Conservation (phyloP, 1,139 yeast species). For the Kodamaea ohmeri region DNA sequence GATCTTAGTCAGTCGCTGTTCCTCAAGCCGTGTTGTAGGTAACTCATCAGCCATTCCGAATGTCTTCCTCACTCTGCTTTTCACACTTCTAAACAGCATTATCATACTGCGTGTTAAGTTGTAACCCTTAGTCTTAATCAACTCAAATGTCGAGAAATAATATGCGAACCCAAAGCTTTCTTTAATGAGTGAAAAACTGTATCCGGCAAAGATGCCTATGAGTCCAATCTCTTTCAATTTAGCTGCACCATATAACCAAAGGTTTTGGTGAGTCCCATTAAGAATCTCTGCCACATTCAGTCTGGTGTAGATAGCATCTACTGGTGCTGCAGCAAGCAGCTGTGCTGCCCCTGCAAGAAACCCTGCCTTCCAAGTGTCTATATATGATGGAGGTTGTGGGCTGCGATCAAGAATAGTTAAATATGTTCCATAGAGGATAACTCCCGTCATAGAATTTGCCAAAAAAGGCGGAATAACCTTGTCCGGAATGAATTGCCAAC, state of each 20-base stretch:
- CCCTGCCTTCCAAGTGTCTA: constrained; percentile 77
- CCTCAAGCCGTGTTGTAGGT: constrained; percentile 31
- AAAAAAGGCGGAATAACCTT: constrained; percentile 81
- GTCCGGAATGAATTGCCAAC: constrained; percentile 86
- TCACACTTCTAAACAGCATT: constrained; percentile 48
- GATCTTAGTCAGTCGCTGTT: constrained; percentile 45
- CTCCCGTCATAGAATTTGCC: constrained; percentile 85
- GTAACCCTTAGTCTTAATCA: constrained; percentile 69
- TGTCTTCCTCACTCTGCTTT: constrained; percentile 21
- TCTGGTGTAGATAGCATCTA: constrained; percentile 86
- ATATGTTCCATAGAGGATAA: constrained; percentile 80
- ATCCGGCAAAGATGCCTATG: constrained; percentile 88
- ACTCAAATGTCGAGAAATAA: constrained; percentile 81
- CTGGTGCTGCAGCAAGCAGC: constrained; percentile 90
- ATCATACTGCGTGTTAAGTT: constrained; percentile 57
- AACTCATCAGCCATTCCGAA: constrained; percentile 20
- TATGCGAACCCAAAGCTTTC: constrained; percentile 86
- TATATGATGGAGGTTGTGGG: constrained; percentile 16
- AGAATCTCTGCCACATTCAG: constrained; percentile 73
- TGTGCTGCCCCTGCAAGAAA: constrained; percentile 83
- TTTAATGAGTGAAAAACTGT: constrained; percentile 68
- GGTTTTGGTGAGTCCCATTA: constrained; percentile 62
- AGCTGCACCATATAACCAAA: constrained; percentile 73
- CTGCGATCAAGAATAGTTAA: constrained; percentile 50
- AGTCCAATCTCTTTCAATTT: constrained; percentile 74